Base-by-base conservation (phyloP, 2,329 filamentous ascomycete species). In the Hypoxylon sp. region DNA sequence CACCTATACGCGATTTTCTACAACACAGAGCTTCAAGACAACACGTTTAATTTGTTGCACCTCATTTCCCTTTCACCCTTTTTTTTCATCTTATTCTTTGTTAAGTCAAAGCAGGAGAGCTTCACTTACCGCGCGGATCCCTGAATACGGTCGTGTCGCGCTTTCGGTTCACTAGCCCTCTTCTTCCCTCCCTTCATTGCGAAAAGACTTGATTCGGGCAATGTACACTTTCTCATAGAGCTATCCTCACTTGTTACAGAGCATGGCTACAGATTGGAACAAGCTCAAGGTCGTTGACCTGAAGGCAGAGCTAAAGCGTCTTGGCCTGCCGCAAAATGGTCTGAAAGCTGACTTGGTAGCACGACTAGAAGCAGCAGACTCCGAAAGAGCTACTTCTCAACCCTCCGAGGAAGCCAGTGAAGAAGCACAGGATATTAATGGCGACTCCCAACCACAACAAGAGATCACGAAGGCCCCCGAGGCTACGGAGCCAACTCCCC, bases 201-300 rank as follows among this genome's bases (percentile, higher is more conserved):
- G 35, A 67, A 35, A 29, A 46, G 11, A 60, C 17, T 55, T 57
- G 33, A 5, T 67, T 33, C 24, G 55, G 64, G 70, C 48, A 63
- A 74, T 74, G 73, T 61, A 64, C 72, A 68, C 51, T 39, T 62
- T 44, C 54, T 59, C 54, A 13, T 67, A 66, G 53, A 57, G 31
- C 9, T 52, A 47, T 59, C 37, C 51, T 26, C 46, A 46, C 42
- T 44, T 62, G 29, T 46, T 33, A 52, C 47, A 50, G 73, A 80
- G 66, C 70, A 87, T 85, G 84, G 76, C 80, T 51, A 80, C 81
- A 57, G 85, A 87, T 73, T 88, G 85, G 82, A 81, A 79, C 68
- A 86, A 82, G 79, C 85, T 90, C 75, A 94, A 92, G 81, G 92
- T 95, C 70, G 84, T 90, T 35, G 91, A 94, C 75, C 86, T 95